phyloP scores from a whole-genome alignment of 2,329 filamentous ascomycete species.

The Alternaria sp. region DNA sequence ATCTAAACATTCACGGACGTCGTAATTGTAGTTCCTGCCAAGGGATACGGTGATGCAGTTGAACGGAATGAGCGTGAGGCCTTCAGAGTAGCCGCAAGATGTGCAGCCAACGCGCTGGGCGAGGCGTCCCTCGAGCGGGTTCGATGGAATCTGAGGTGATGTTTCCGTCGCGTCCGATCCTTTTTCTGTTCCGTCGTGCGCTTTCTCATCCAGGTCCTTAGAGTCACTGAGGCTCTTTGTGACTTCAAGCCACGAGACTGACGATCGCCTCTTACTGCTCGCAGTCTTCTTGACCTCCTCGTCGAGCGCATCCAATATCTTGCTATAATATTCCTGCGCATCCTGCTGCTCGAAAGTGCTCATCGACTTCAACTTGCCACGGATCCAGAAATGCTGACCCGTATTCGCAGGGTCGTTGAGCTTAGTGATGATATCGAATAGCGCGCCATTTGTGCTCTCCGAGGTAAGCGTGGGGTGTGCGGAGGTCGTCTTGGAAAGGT shows the following conservation, averaged over 20 bases:
- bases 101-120: conserved; percentile 90
- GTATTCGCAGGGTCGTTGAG: conserved; percentile 74
- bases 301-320: conserved; percentile 83
- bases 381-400: conserved; percentile 81
- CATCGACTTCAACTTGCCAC: conserved; percentile 83
- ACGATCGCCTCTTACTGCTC: conserved; percentile 52
- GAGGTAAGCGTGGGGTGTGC: conserved; percentile 46
- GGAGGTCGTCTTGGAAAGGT: conserved; percentile 56
- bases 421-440: conserved; percentile 71
- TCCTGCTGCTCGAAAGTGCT: conserved; percentile 96
- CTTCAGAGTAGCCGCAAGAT: conserved; percentile 83
- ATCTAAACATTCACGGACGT: conserved; percentile 79
- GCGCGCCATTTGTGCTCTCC: conserved; percentile 58
- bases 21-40: conserved; percentile 66
- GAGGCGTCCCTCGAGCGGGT: conserved; percentile 84
- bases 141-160: conserved; percentile 55
- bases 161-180: conserved; percentile 7
- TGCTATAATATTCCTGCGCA: conserved; percentile 95
- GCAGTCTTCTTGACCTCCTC: conserved; percentile 66
- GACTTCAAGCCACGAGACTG: conserved; percentile 39
- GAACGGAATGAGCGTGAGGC: conserved; percentile 88
- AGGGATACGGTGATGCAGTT: conserved; percentile 90
- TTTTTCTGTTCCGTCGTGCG: conserved; percentile 5
- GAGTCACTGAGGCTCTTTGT: conserved; percentile 30
- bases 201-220: conserved; percentile 11